Evolutionary conservation across 352 stramenopile genomes (phyloP).

Genomic region (Phytophthora citricola): DNA sequence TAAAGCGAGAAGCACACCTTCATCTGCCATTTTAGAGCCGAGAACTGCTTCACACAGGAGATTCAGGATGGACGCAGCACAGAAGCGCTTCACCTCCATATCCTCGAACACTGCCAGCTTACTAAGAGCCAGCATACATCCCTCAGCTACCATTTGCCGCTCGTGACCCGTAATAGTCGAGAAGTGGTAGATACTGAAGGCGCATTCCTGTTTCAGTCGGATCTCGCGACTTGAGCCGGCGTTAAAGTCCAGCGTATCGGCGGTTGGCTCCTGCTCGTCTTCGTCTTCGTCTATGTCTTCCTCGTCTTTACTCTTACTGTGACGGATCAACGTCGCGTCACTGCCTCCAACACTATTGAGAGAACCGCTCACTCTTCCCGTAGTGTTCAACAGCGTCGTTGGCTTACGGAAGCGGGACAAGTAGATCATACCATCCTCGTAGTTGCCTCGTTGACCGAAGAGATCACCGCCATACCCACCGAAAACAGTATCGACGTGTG

Average conservation of each 20-base stretch:
- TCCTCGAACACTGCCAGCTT: slow-evolving; percentile 83
- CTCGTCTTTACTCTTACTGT: slow-evolving; percentile 46
- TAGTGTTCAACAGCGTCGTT: slow-evolving; percentile 32
- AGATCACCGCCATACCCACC: slow-evolving; percentile 76
- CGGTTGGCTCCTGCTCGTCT: slow-evolving; percentile 48
- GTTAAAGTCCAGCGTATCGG: slow-evolving; percentile 48
- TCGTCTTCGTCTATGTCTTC: slow-evolving; percentile 46
- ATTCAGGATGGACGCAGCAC: slow-evolving; percentile 83
- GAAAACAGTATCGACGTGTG: slow-evolving; percentile 61
- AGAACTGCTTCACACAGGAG: slow-evolving; percentile 63
- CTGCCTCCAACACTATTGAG: slow-evolving; percentile 21
- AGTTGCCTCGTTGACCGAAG: slow-evolving; percentile 85
- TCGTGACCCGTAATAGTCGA: slow-evolving; percentile 73
- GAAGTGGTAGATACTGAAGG: slow-evolving; percentile 87
- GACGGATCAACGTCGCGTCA: slow-evolving; percentile 43
- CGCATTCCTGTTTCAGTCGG: slow-evolving; percentile 80
- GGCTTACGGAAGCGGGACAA: slow-evolving; percentile 82
- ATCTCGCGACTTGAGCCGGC: slow-evolving; percentile 56
- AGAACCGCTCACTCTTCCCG: slow-evolving; percentile 27
- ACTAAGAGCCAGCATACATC: slow-evolving; percentile 74
- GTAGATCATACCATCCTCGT: slow-evolving; percentile 91
- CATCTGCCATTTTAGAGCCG: slow-evolving; percentile 67
- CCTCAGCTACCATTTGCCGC: slow-evolving; percentile 77
- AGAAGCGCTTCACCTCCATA: slow-evolving; percentile 84
- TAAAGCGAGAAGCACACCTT: slow-evolving; percentile 73